These are phyloP conservation scores for Diaporthe nobilis DNA, from an alignment of 2,329 filamentous ascomycete genomes.

Conservation along the genomic window DNA sequence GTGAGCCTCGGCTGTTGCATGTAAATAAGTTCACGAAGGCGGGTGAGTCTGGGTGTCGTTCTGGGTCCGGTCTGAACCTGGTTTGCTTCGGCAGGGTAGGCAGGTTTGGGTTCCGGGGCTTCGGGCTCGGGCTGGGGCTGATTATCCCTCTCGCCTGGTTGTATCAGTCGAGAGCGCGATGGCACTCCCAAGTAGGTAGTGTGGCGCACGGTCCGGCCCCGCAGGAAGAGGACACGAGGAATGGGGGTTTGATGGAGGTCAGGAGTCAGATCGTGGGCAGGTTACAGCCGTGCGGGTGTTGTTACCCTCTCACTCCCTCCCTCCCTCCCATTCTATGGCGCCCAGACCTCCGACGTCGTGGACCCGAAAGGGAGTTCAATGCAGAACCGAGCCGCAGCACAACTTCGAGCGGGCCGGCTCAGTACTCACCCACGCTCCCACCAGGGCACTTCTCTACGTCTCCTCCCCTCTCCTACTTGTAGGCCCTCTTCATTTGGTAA, in stretches of 20 bases:
- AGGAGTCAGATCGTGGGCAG: background rate
- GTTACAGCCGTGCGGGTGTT: background rate
- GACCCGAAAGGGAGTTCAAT: background rate
- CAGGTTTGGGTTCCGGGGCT: background rate
- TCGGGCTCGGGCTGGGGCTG: background rate
- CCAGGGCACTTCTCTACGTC: background rate
- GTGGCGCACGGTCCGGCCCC: background rate
- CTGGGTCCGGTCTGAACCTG: background rate
- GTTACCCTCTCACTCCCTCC: background rate
- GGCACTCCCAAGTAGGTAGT: too few relatives aligned
- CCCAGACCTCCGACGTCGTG: background rate
- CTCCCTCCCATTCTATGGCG: background rate
- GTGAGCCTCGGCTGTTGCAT: background rate
- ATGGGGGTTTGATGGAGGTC: background rate
- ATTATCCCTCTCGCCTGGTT: too few relatives aligned
- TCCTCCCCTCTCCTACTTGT: too few relatives aligned
- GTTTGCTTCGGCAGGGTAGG: background rate
- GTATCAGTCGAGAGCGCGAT: background rate
- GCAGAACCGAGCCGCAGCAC: background rate
- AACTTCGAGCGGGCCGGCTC: background rate
- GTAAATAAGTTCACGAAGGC: background rate
- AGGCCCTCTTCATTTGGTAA: background rate
- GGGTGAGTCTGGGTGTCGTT: background rate
- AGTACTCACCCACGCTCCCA: background rate
- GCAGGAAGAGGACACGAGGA: background rate